Evolutionary conservation across 177 flowering plant species (phyloP).

Genomic region (Viscum album): DNA sequence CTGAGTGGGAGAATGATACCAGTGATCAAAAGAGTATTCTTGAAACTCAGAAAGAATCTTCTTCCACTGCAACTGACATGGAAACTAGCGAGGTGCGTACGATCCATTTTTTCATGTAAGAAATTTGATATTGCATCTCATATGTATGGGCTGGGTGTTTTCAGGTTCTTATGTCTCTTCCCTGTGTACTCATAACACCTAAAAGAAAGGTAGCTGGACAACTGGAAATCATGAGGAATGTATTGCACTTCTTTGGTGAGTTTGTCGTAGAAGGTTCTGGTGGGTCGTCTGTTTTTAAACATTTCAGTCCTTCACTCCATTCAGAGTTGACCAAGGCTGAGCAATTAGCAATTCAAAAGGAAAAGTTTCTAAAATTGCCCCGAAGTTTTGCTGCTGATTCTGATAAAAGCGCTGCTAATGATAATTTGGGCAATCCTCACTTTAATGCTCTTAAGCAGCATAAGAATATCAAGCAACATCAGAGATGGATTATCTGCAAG

Average conservation of each 20-base stretch:
- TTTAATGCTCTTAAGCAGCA: conserved; percentile 27
- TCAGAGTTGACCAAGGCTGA: conserved; percentile 36
- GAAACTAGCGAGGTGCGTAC: conserved; percentile 57
- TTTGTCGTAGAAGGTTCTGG: conserved; percentile 93
- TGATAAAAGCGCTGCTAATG: conserved; percentile 31
- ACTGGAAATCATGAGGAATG: conserved; percentile 65
- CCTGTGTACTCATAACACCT: conserved; percentile 80
- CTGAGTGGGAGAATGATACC: conserved; percentile 32
- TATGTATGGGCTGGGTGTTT: conserved; percentile 13
- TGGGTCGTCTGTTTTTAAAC: conserved; percentile 68
- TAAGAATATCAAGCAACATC: conserved; percentile 59
- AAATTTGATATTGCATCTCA: conserved; percentile 1
- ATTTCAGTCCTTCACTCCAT: conserved; percentile 24
- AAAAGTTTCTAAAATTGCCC: conserved; percentile 37
- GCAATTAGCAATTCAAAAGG: conserved; percentile 29
- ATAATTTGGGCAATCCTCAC: conserved; percentile 19
- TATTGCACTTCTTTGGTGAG: conserved; percentile 78
- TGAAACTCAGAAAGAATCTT: conserved; percentile 47
- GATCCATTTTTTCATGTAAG: background rate
- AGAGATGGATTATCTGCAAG: conserved; percentile 79
- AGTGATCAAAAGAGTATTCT: conserved; percentile 32
- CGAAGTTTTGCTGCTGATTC: conserved; percentile 23
- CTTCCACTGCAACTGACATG: conserved; percentile 34
- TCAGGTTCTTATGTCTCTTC: conserved; percentile 70
- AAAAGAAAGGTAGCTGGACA: conserved; percentile 85